These are phyloP conservation scores for Jatropha curcas DNA, from an alignment of 345 rosid species.

Conservation along the genomic window DNA sequence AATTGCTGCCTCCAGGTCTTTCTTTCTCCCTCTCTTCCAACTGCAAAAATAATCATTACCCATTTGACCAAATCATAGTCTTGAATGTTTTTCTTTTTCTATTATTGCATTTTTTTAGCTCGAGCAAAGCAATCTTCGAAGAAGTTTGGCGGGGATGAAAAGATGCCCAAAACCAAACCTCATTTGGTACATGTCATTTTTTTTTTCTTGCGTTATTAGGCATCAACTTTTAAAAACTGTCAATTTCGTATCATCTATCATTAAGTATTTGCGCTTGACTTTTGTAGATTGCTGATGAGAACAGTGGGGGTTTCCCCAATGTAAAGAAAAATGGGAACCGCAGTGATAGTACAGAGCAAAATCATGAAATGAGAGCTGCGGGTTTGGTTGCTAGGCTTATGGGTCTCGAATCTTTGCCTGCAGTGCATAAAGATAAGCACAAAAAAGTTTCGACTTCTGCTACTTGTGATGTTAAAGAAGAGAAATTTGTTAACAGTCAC, in stretches of 20 bases:
- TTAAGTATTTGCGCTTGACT: slow-evolving; percentile 17
- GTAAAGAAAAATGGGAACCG: slow-evolving; percentile 43
- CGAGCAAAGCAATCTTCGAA: slow-evolving; percentile 58
- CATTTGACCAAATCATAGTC: slow-evolving; percentile 3
- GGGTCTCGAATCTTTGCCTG: slow-evolving; percentile 93
- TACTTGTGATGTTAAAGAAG: slow-evolving; percentile 32
- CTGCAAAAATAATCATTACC: no score
- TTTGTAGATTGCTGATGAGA: slow-evolving; percentile 79
- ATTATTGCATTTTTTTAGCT: slow-evolving; percentile 29
- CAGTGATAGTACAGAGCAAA: slow-evolving; percentile 29
- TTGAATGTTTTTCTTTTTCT: background rate
- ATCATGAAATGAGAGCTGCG: slow-evolving; percentile 70
- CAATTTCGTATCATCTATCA: background rate
- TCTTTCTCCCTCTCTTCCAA: background rate
- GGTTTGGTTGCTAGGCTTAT: slow-evolving; percentile 90
- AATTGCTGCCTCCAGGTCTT: slow-evolving; percentile 74
- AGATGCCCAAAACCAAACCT: slow-evolving; percentile 75
- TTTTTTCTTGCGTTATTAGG: background rate
- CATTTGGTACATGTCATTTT: slow-evolving; percentile 51
- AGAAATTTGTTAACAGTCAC: slow-evolving; percentile 15
- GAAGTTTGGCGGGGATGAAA: slow-evolving; percentile 76
- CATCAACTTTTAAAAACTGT: background rate
- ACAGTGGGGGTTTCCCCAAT: slow-evolving; percentile 65
- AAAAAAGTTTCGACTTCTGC: slow-evolving; percentile 41
- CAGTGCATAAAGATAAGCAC: slow-evolving; percentile 52